Conservation (phyloP, 495 filamentous ascomycete species). For the Saxophila tyrrhenica region DNA sequence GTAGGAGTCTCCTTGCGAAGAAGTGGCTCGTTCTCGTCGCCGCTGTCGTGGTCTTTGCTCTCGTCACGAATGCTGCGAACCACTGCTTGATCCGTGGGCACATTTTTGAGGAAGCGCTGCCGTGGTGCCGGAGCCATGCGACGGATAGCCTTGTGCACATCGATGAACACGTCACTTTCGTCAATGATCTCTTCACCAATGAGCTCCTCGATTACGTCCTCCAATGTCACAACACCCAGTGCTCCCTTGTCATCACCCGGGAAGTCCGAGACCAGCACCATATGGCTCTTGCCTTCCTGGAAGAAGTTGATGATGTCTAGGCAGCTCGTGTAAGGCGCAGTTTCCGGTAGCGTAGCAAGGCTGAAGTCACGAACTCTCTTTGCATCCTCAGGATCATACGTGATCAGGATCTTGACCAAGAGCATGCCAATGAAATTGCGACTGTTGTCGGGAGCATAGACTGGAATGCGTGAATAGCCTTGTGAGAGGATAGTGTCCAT, state of each 20-base stretch:
- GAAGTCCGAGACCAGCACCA: conserved; percentile 88
- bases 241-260: conserved; percentile 84
- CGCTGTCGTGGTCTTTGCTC: conserved; percentile 6
- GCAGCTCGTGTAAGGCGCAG: conserved; percentile 86
- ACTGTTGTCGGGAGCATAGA: conserved; percentile 71
- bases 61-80: background rate
- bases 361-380: conserved; percentile 79
- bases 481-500: conserved; percentile 88
- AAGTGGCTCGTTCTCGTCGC: conserved; percentile 15
- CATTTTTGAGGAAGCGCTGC: conserved; percentile 41
- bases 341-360: conserved; percentile 88
- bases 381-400: conserved; percentile 90
- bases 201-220: conserved; percentile 96
- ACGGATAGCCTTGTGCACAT: conserved; percentile 92
- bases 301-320: conserved; percentile 99
- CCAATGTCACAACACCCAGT: conserved; percentile 84
- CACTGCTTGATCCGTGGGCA: conserved; percentile 2
- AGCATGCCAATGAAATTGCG: conserved; percentile 94
- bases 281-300: conserved; percentile 97
- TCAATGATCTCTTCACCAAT: conserved; percentile 80
- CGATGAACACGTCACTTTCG: conserved; percentile 92
- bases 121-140: conserved; percentile 58
- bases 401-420: conserved; percentile 94
- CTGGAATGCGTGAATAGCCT: conserved; percentile 91
- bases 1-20: conserved; percentile 30